phyloP scores from a whole-genome alignment of 495 filamentous ascomycete species.

The Sabuloglossum arenarium region DNA sequence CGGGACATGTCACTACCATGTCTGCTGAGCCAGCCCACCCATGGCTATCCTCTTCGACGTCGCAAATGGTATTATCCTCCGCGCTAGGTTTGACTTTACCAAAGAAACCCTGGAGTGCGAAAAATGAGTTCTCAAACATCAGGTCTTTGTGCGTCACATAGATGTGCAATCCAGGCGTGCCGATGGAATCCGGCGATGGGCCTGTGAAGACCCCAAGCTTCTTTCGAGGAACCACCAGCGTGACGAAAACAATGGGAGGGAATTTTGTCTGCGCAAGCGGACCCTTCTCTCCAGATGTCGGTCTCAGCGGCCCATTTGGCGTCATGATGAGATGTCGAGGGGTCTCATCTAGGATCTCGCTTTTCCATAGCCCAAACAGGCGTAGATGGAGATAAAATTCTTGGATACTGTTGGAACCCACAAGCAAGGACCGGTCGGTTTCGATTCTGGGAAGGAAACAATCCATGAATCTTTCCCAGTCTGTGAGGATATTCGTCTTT shows the following conservation, averaged over 20 bases:
- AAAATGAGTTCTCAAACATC: background rate
- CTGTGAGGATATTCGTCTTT: conserved; percentile 9
- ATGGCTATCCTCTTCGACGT: background rate
- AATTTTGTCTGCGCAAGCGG: background rate
- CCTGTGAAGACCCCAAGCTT: background rate
- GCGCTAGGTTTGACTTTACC: background rate
- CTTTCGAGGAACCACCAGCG: background rate
- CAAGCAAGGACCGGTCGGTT: conserved; percentile 3
- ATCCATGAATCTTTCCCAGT: conserved; percentile 18
- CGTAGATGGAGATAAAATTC: background rate
- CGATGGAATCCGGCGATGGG: background rate
- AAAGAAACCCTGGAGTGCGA: background rate
- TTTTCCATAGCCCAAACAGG: background rate
- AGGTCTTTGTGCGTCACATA: background rate
- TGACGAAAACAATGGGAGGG: background rate
- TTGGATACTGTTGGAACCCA: background rate
- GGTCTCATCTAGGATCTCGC: no score
- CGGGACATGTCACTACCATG: background rate
- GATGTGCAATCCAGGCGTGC: background rate
- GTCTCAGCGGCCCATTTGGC: no score
- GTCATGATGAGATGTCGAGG: no score
- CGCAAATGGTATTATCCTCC: background rate
- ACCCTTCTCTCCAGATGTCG: no score
- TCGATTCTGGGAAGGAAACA: conserved; percentile 12
- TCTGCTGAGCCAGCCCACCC: background rate